These are phyloP conservation scores for Cornus florida DNA, from an alignment of 148 eudicot species.

Conservation along the genomic window DNA sequence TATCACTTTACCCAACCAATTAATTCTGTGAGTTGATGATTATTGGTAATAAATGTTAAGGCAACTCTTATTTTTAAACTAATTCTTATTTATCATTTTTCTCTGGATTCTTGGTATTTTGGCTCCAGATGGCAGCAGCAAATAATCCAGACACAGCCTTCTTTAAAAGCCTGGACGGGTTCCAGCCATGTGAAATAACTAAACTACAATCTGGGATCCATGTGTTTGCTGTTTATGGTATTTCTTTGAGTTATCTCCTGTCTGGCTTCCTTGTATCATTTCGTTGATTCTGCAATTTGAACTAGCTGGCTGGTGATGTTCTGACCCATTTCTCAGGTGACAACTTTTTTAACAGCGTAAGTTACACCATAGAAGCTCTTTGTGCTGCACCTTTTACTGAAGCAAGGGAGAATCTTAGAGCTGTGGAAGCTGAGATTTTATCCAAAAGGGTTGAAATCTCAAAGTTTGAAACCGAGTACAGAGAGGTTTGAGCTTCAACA, in stretches of 20 bases:
- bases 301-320: slow-evolving; percentile 9
- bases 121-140: slow-evolving; percentile 58
- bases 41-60: not conserved
- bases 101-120: slow-evolving; percentile 10
- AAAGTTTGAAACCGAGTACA: slow-evolving; percentile 86
- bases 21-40: slow-evolving; percentile 55
- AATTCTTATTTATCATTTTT: not conserved
- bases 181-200: slow-evolving; percentile 87
- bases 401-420: slow-evolving; percentile 79
- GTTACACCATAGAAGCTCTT: slow-evolving; percentile 85
- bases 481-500: slow-evolving; percentile 54
- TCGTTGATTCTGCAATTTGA: not conserved
- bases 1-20: slow-evolving; percentile 66
- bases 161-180: slow-evolving; percentile 85
- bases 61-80: not conserved
- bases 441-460: slow-evolving; percentile 85
- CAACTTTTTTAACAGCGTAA: slow-evolving; percentile 85
- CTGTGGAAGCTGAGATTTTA: slow-evolving; percentile 74
- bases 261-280: not conserved
- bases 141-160: slow-evolving; percentile 93
- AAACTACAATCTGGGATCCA: slow-evolving; percentile 88
- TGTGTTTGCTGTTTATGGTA: slow-evolving; percentile 93
- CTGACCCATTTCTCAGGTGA: slow-evolving; percentile 51
- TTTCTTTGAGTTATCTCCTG: not conserved
- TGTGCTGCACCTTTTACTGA: slow-evolving; percentile 62